Conservation (phyloP, 2,329 filamentous ascomycete genomes). For the Phaeosphaeriaceae sp. region DNA sequence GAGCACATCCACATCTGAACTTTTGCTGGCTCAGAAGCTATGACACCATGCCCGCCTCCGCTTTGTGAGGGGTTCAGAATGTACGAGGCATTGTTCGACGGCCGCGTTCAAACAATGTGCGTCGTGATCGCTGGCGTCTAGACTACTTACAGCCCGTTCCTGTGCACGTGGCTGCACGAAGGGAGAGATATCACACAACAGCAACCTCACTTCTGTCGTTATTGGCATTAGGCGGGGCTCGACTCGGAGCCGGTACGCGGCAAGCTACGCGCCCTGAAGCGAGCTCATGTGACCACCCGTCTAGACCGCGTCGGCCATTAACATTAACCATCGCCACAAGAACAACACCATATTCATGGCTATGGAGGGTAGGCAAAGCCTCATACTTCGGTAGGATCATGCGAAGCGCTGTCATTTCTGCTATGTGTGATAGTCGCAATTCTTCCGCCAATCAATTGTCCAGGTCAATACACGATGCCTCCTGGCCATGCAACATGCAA, state of each 20-base stretch:
- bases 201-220: not conserved
- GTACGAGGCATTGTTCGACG: not conserved
- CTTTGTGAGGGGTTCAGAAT: constrained; percentile 10
- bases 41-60: constrained; percentile 20
- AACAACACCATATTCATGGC: not conserved
- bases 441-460: constrained; percentile 1
- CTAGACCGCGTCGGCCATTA: not conserved
- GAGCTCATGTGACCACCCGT: not conserved
- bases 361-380: not conserved
- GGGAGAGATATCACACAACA: not conserved
- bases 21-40: constrained; percentile 26
- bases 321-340: not conserved
- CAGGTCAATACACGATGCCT: not conserved
- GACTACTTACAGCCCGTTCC: not conserved
- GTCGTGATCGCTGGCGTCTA: not conserved
- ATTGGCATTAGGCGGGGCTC: not conserved
- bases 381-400: not conserved
- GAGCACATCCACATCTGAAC: constrained; percentile 13
- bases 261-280: not conserved
- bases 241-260: not conserved
- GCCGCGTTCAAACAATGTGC: not conserved
- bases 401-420: not conserved
- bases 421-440: not conserved
- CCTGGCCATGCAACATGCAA: not conserved
- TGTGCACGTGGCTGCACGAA: not conserved